Conservation (phyloP, 1,139 yeast genomes). For the Torulaspora globosa region DNA sequence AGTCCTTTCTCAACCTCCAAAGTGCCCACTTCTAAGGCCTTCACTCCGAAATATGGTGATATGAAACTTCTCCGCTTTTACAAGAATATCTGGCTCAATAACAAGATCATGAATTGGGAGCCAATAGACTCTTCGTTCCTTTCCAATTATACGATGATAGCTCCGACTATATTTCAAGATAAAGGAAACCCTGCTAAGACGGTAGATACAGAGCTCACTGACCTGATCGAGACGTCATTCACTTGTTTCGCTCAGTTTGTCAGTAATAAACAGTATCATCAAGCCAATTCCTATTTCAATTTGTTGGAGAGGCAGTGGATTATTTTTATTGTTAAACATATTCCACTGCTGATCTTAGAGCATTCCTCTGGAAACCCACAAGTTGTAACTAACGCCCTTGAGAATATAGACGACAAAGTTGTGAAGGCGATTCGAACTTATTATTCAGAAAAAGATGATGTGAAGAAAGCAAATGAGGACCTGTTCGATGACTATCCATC, state of each 20-base stretch:
- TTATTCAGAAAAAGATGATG: constrained; percentile 34
- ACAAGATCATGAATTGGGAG: constrained; percentile 33
- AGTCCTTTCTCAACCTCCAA: constrained; percentile 26
- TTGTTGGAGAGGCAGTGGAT: constrained; percentile 36
- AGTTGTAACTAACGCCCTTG: constrained; percentile 27
- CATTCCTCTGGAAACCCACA: constrained; percentile 28
- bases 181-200: constrained; percentile 15
- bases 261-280: constrained; percentile 36
- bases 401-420: constrained; percentile 35
- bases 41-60: constrained; percentile 28
- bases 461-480: constrained; percentile 34
- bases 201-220: constrained; percentile 25
- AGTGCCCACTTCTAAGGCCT: constrained; percentile 18
- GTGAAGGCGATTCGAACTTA: constrained; percentile 35
- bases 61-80: constrained; percentile 34
- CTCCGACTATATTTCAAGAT: constrained; percentile 22
- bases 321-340: constrained; percentile 32
- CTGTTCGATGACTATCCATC: constrained; percentile 45
- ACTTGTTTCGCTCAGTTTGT: constrained; percentile 38
- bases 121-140: constrained; percentile 27
- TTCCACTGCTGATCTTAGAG: constrained; percentile 31
- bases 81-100: constrained; percentile 36
- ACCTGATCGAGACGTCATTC: constrained; percentile 35
- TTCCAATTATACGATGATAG: constrained; percentile 30
- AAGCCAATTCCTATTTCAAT: constrained; percentile 30